Evolutionary conservation across 768 basidiomycete species (phyloP), one percentile per base, ranked within the genome.

Genomic region (Russula sp.): DNA sequence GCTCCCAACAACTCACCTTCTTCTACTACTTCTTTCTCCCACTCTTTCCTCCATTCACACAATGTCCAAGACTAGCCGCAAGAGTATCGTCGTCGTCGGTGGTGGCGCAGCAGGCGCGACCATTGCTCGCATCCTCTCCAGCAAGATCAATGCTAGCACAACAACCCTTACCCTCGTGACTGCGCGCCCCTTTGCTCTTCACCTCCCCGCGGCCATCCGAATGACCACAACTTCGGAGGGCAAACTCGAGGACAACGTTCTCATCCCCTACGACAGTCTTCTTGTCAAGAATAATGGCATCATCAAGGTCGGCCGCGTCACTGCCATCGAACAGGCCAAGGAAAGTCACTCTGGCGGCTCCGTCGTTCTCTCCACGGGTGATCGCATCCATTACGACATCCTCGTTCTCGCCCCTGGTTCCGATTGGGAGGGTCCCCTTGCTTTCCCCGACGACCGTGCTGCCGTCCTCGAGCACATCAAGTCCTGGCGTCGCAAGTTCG

Each of bases 161-260:
- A 78, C 81, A 71, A 76, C 77, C 61, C 68, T 89, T 60, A 72
- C 83, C 59, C 78, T 89, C 64, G 73, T 90, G 63, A 79, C 76
- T 47, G 69, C 79, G 0, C 78, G 79, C 1, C 75, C 83, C 2
- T 84, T 79, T 68, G 75, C 74, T 61, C 69, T 83, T 6, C 72
- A 80, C 65, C 76, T 82, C n/a, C 74, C 82, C 14, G 79, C 82
- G 0, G 66, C 75, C 55, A 72, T 83, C 1, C 83, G 88, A 51
- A 76, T 85, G 69, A 66, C 80, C 53, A 81, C 83, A 58, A 75
- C 81, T 11, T 65, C 72, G 0, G 71, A 74, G 49, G 79, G 75
- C 20, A 60, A 74, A 25, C 70, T 79, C 63, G 64, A 76, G 35
- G 61, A 65, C 1, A 6, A 20, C 9, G 41, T 50, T 20, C 60